Evolutionary conservation across 495 filamentous ascomycete genomes (phyloP), one percentile per base, ranked within the genome.

Genomic region (Daldinia decipiens): DNA sequence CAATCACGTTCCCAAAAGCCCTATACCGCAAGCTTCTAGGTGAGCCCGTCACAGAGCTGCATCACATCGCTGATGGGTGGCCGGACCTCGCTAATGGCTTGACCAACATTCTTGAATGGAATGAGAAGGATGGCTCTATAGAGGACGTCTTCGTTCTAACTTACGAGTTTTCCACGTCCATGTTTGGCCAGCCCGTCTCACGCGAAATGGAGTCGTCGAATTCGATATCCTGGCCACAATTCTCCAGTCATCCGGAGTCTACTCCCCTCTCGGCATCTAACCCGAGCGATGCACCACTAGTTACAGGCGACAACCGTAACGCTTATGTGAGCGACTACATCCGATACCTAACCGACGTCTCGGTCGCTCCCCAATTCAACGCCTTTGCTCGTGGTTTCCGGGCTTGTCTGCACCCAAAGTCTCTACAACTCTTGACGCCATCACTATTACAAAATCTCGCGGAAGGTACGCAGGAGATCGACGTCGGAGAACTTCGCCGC

Each of bases 251-350:
- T 29, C 69, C 68, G 15, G 26, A 61, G 7, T 45, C 57, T 17
- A 70, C 75, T 8, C 70, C 80, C 4, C 75, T 78, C 9, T 71
- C 79, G 9, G 62, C 70, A 1, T 70, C 61, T 39, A 81, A 79
- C 67, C 77, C 78, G 9, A 76, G 84, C 12, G 91, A 89, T 31
- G 82, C 87, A 6, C 79, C 80, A 9, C 74, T 89, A 24, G 90
- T 98, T 53, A 97, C 92, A 0, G 90, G 90, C 67, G 85, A 82
- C 32, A 97, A 95, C 78, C 89, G 93, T 38, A 81, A 88, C 43
- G 83, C 88, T 58, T 98, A 91, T 74, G 91, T 97, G 11, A 85
- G 83, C n/a, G 92, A 97, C 77, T 98, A 98, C 79, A 92, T 97
- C 68, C 87, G 85, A 59, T 96, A 92, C 86, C 84, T 98, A 32